Percentiles rank a stretch among this genome's conserved stretches.
Evolutionary conservation across 2,329 filamentous ascomycete species (phyloP).

Genomic region (Sarocladium strictum): DNA sequence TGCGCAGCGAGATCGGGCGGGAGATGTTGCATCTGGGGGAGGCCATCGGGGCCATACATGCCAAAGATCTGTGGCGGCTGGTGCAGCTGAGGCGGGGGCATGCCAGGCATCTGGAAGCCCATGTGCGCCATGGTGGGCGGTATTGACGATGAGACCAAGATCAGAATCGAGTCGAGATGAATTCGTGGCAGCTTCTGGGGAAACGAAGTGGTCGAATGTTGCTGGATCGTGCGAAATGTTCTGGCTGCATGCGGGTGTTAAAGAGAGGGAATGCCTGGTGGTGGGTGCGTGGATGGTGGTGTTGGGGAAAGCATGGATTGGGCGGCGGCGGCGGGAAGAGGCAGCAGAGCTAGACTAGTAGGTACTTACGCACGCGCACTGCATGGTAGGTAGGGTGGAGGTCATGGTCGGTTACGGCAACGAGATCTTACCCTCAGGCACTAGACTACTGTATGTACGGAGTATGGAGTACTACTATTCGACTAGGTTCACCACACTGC

Average conservation of each 20-base stretch:
- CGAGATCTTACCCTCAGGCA: neutral
- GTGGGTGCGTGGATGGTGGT: neutral
- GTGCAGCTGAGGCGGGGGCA: constrained; percentile 52
- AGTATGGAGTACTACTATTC: no score
- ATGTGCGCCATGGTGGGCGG: constrained; percentile 35
- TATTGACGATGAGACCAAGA: neutral
- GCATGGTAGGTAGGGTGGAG: no score
- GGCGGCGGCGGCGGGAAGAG: neutral
- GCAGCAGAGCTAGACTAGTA: neutral
- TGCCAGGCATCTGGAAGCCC: constrained; percentile 52
- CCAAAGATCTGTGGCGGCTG: constrained; percentile 66
- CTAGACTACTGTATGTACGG: neutral
- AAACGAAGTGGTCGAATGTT: neutral
- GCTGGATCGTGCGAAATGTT: neutral
- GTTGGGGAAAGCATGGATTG: neutral
- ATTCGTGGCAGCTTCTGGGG: neutral
- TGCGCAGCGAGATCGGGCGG: constrained; percentile 53
- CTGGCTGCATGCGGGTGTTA: neutral
- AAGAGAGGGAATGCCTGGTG: neutral
- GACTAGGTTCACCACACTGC: no score
- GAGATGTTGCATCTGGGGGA: constrained; percentile 45
- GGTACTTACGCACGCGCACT: no score
- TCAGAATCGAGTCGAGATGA: neutral
- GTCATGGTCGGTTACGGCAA: no score
- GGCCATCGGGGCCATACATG: constrained; percentile 52